These are phyloP conservation scores for Moesziomyces antarcticus DNA, from an alignment of 1,284 basidiomycete species.

Conservation along the genomic window DNA sequence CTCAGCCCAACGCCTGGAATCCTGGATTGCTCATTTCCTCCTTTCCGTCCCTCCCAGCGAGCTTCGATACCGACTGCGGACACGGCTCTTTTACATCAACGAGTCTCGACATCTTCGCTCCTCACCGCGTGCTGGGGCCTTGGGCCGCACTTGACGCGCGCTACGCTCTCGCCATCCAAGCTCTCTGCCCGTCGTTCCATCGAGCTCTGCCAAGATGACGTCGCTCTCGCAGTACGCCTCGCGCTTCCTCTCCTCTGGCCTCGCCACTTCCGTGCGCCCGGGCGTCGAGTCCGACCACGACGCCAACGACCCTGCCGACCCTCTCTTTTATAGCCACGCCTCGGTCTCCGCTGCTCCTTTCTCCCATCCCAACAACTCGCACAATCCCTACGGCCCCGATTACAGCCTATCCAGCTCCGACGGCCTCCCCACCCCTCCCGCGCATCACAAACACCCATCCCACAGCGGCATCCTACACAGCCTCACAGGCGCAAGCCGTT, in stretches of 20 bases:
- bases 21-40: no score
- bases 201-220: conserved; percentile 19
- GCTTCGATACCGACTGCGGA: no score
- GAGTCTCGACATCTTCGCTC: conserved; percentile 29
- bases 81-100: background rate
- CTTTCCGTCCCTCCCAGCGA: no score
- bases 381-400: conserved; percentile 44
- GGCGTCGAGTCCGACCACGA: conserved; percentile 41
- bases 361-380: conserved; percentile 31
- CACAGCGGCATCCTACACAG: conserved; percentile 49
- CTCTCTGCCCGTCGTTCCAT: background rate
- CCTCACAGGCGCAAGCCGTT: conserved; percentile 46
- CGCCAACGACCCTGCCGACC: conserved; percentile 35
- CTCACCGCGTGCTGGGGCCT: background rate
- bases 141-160: background rate
- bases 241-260: conserved; percentile 46
- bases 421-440: conserved; percentile 46
- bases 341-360: conserved; percentile 42
- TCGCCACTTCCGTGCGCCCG: conserved; percentile 32
- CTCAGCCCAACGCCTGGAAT: no score
- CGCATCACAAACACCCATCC: conserved; percentile 12
- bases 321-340: conserved; percentile 50
- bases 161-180: background rate
- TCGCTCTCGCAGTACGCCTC: conserved; percentile 55
- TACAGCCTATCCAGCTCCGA: conserved; percentile 53